phyloP scores from a whole-genome alignment of 495 filamentous ascomycete genomes.

The Trichoderma orchidacearum region DNA sequence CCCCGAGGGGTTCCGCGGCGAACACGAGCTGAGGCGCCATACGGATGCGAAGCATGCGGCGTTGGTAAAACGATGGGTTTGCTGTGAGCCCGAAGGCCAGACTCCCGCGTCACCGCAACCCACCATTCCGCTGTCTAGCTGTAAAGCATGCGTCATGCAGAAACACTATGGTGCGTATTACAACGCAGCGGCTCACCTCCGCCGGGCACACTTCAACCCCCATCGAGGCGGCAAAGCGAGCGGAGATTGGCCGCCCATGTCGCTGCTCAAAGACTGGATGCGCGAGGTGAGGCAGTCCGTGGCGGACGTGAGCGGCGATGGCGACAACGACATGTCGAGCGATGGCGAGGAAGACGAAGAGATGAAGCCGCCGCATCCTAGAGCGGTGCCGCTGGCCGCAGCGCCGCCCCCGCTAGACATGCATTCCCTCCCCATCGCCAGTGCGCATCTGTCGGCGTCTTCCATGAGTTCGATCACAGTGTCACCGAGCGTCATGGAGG shows the following conservation, averaged over 20 bases:
- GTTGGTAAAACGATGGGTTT: conserved; percentile 70
- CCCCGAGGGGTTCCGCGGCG: conserved; percentile 82
- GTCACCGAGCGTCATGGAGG: conserved; percentile 35
- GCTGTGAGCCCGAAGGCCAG: conserved; percentile 29
- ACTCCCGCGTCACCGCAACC: conserved; percentile 33
- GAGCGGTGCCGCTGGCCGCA: conserved; percentile 22
- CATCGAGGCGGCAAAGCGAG: conserved; percentile 74
- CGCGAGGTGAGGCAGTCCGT: conserved; percentile 46
- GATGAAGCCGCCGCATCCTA: conserved; percentile 9
- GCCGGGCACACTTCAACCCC: conserved; percentile 75
- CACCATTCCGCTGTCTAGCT: conserved; percentile 61
- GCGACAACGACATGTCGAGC: conserved; percentile 26
- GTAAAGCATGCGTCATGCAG: conserved; percentile 69
- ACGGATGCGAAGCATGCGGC: conserved; percentile 65
- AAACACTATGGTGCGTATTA: conserved; percentile 94
- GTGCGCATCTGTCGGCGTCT: conserved; percentile 4
- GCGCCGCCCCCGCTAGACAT: conserved; percentile 29
- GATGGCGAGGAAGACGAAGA: conserved; percentile 33
- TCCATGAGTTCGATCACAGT: conserved; percentile 40
- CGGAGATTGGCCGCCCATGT: conserved; percentile 75
- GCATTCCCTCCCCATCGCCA: conserved; percentile 7
- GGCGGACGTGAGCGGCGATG: conserved; percentile 8
- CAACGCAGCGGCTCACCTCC: conserved; percentile 86
- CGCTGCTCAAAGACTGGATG: conserved; percentile 79
- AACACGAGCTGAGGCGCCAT: conserved; percentile 85